These are phyloP conservation scores for Corynascus novoguineensis DNA, from an alignment of 495 filamentous ascomycete species.

Conservation along the genomic window DNA sequence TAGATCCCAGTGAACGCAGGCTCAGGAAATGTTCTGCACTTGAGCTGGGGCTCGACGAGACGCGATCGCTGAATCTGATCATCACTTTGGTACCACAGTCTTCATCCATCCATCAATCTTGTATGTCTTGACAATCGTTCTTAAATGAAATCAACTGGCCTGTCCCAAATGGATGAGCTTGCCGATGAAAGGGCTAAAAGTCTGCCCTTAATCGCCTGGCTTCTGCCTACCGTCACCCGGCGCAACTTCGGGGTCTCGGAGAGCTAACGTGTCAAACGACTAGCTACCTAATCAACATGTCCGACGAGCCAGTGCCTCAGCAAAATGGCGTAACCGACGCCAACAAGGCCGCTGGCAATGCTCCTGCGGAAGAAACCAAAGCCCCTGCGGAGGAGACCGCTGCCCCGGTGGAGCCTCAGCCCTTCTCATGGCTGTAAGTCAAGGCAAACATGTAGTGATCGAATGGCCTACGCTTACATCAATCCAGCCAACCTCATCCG, in stretches of 20 bases:
- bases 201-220: neutral
- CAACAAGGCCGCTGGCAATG: neutral
- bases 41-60: too few relatives aligned
- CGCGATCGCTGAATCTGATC: too few relatives aligned
- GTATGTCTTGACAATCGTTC: too few relatives aligned
- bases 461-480: slow-evolving; percentile 3
- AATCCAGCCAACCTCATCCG: slow-evolving; percentile 44
- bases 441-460: neutral
- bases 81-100: too few relatives aligned
- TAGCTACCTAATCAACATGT: slow-evolving; percentile 11
- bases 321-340: neutral
- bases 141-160: too few relatives aligned
- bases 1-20: too few relatives aligned
- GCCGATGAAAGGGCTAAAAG: neutral
- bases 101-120: too few relatives aligned
- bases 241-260: neutral
- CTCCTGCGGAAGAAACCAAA: too few relatives aligned
- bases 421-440: slow-evolving; percentile 36
- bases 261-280: neutral
- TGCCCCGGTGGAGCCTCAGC: slow-evolving; percentile 1
- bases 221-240: neutral
- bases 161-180: neutral
- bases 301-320: slow-evolving; percentile 8
- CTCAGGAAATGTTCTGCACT: too few relatives aligned
- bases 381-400: neutral